Base-by-base conservation (phyloP, 164 flowering plant species). In the grape (Vitis vinifera) region DNA sequence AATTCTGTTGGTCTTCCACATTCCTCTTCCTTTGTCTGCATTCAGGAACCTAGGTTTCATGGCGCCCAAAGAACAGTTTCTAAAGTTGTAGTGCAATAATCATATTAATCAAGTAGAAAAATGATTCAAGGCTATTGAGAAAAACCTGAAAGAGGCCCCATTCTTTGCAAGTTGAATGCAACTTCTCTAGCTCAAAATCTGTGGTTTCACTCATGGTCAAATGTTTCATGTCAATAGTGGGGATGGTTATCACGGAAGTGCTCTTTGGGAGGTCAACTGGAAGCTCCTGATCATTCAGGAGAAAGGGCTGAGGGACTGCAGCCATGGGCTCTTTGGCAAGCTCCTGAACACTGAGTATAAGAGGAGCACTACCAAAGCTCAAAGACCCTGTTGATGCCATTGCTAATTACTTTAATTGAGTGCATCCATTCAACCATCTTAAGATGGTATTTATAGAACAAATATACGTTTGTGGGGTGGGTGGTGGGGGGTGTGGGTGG, bases 111-210 rank as follows among this genome's bases (percentile, higher is more conserved):
- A 6, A 37, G 4, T 2, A 23, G 27, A 23, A 37, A 37, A 3
- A 37, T 37, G 44, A 23, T 23, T 23, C 44, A 37, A 37, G 44
- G 27, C 3, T n/a, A 66, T 8, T 29, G 3, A 65, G 44, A 6
- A 4, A 27, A 63, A 81, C 87, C 87, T 82, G 84, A 49, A 82
- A 82, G 80, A 84, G 10, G 11, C 85, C 87, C 84, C 81, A 84
- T 37, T 84, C 78, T 66, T 75, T 67, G 81, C 87, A 84, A 14
- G 78, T 67, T 13, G 66, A 68, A 69, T 84, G 79, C 71, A 84
- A 71, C 73, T 73, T 80, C 48, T 78, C 48, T 1, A 84, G 73
- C 63, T 81, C 83, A 29, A 31, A 17, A 44, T 30, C 62, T 6
- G 48, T 37, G 11, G 53, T 5, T 16, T 78, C 69, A 5, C 30